Conservation (phyloP, 768 basidiomycete genomes). For the Boletus edulis region DNA sequence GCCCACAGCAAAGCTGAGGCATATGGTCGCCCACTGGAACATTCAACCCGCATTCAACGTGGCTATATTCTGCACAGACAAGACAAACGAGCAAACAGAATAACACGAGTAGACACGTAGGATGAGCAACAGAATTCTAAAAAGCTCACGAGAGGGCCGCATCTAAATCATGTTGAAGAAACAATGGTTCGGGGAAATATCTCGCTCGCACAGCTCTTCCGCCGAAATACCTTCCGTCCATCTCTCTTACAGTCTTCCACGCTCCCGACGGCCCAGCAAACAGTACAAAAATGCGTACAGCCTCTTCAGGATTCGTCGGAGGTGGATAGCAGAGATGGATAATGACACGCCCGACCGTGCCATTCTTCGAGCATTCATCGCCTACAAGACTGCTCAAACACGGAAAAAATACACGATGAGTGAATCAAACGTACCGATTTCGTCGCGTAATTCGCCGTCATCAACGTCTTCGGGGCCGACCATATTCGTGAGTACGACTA, state of each 20-base stretch:
- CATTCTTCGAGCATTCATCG: slow-evolving; percentile 90
- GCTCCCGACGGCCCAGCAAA: slow-evolving; percentile 92
- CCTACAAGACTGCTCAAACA: slow-evolving; percentile 40
- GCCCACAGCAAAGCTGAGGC: no score
- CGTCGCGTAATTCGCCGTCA: slow-evolving; percentile 80
- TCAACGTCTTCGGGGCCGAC: slow-evolving; percentile 80
- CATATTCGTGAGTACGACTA: slow-evolving; percentile 89
- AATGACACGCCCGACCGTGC: slow-evolving; percentile 87
- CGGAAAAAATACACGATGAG: neutral
- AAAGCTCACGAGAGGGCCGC: slow-evolving; percentile 24
- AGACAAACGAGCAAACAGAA: neutral
- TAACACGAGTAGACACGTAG: neutral
- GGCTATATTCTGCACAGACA: neutral
- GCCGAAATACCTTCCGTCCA: slow-evolving; percentile 92
- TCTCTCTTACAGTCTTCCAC: slow-evolving; percentile 92
- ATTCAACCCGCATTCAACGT: neutral
- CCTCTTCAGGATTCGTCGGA: slow-evolving; percentile 67
- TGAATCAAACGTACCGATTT: slow-evolving; percentile 64
- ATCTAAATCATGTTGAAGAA: slow-evolving; percentile 51
- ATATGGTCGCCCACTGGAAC: no score
- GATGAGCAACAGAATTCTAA: neutral
- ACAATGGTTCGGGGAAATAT: slow-evolving; percentile 70
- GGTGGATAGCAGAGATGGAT: slow-evolving; percentile 75
- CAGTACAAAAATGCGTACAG: slow-evolving; percentile 86
- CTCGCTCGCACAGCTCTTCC: slow-evolving; percentile 79